Percentiles rank a stretch among this genome's conserved stretches.
phyloP scores from a whole-genome alignment of 768 basidiomycete species.

The Kwoniella newhampshirensis region DNA sequence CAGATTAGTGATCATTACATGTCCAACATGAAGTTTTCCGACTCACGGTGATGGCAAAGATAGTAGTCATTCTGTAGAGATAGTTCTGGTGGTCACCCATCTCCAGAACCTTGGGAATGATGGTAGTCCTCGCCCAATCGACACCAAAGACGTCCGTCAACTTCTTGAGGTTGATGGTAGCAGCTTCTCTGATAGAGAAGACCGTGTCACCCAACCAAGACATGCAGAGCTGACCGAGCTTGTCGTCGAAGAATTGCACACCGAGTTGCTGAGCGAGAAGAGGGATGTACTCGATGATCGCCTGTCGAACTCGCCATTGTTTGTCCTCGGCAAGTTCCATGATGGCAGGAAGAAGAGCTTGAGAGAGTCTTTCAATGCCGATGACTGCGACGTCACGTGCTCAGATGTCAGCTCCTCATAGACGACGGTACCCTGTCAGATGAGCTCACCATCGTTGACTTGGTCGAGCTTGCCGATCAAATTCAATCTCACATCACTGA shows the following conservation, averaged over 20 bases:
- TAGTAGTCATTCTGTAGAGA: constrained; percentile 96
- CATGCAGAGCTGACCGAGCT: constrained; percentile 95
- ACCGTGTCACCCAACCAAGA: constrained; percentile 98
- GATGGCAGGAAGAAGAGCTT: constrained; percentile 93
- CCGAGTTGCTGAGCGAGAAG: constrained; percentile 96
- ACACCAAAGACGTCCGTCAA: constrained; percentile 98
- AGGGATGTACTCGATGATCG: constrained; percentile 99
- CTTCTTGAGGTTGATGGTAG: constrained; percentile 93
- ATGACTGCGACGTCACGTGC: constrained; percentile 65
- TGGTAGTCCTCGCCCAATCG: constrained; percentile 90
- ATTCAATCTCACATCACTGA: constrained; percentile 94
- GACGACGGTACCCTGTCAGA: not conserved
- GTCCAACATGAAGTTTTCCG: too few species aligned
- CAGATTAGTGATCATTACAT: too few species aligned
- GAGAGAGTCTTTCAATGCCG: constrained; percentile 89
- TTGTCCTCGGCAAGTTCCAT: constrained; percentile 98
- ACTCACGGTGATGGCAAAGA: constrained; percentile 92
- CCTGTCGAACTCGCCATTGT: constrained; percentile 98
- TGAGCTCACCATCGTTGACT: constrained; percentile 75
- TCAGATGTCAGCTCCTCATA: constrained; percentile 7
- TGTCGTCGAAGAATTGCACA: constrained; percentile 94
- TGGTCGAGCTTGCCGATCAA: constrained; percentile 98
- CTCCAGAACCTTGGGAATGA: constrained; percentile 93
- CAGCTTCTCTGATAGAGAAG: constrained; percentile 97
- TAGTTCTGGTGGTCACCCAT: constrained; percentile 98